Evolutionary conservation across 768 basidiomycete species (phyloP).

Genomic region (Lactarius psammicola): DNA sequence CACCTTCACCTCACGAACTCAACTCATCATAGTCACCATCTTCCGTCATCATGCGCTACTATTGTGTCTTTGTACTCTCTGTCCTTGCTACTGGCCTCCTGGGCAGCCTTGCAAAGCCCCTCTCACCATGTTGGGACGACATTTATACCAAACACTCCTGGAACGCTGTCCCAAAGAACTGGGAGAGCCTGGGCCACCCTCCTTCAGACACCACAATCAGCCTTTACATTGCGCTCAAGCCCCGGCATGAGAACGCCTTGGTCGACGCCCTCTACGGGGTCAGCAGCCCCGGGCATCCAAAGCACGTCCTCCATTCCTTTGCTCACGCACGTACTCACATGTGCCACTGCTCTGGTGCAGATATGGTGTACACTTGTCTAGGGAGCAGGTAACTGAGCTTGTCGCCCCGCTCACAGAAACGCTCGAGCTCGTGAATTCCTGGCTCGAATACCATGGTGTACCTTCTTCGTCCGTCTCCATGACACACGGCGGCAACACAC

Average conservation of each 20-base stretch:
- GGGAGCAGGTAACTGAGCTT: too few species aligned
- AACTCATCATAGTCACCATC: neutral
- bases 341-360: neutral
- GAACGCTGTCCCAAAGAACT: neutral
- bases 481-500: neutral
- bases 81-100: neutral
- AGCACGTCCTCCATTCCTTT: neutral
- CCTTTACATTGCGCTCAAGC: too few species aligned
- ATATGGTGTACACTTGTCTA: neutral
- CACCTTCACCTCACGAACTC: neutral
- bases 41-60: neutral
- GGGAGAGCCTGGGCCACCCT: neutral
- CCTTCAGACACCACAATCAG: neutral
- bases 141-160: neutral
- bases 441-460: neutral
- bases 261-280: neutral
- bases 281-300: neutral
- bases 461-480: neutral
- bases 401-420: neutral
- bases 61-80: neutral
- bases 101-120: neutral
- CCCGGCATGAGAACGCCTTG: too few species aligned
- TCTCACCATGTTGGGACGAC: neutral
- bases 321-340: neutral
- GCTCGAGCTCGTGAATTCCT: neutral